These are phyloP conservation scores for Fusarium mangiferae DNA, from an alignment of 2,329 filamentous ascomycete genomes.

Conservation along the genomic window DNA sequence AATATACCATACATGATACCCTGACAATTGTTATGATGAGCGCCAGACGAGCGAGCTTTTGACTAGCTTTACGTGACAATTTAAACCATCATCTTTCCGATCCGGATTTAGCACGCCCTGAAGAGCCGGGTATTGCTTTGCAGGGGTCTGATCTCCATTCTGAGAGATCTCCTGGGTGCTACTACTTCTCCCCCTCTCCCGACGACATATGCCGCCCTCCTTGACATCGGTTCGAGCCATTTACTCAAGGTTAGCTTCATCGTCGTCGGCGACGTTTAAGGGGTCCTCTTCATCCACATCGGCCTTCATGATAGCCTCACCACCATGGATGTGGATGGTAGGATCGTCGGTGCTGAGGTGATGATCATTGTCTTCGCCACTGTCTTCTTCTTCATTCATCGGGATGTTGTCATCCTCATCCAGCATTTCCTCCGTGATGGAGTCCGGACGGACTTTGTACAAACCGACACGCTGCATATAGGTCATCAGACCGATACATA, in stretches of 20 bases:
- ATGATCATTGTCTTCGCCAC: background rate
- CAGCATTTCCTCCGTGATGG: background rate
- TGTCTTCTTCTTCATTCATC: background rate
- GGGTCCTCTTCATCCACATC: too few relatives aligned
- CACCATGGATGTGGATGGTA: background rate
- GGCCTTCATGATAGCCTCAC: too few relatives aligned
- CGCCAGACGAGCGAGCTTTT: background rate
- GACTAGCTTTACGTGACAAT: background rate
- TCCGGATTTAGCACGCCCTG: background rate
- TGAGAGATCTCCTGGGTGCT: background rate
- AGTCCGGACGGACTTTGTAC: background rate
- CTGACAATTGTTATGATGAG: slow-evolving; percentile 18
- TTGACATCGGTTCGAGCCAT: background rate
- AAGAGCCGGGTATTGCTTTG: background rate
- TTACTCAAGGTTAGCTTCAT: background rate
- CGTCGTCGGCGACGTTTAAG: too few relatives aligned
- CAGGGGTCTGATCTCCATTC: background rate
- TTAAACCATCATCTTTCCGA: background rate
- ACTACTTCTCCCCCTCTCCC: background rate
- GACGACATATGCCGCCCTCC: background rate
- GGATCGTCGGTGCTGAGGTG: background rate
- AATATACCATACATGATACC: slow-evolving; percentile 47
- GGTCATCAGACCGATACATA: background rate
- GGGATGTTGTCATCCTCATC: background rate
- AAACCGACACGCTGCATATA: background rate